Conservation (phyloP, 2,329 filamentous ascomycete genomes). For the Stagonosporopsis chrysanthemi region DNA sequence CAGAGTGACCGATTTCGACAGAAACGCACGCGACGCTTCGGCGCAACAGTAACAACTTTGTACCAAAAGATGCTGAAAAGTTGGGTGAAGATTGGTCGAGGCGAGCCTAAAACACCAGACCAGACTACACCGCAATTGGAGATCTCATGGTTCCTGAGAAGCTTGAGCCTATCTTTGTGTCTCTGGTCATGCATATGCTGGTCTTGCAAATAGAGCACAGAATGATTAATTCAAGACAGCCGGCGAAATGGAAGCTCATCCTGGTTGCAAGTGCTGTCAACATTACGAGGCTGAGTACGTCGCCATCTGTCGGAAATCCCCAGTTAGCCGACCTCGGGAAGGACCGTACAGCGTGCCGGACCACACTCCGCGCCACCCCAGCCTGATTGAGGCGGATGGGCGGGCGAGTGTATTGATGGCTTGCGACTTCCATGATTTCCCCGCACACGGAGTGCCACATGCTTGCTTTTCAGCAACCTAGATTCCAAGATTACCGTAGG, state of each 20-base stretch:
- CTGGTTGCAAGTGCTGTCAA: background rate
- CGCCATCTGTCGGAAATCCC: background rate
- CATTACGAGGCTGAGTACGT: background rate
- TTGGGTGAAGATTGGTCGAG: too few species aligned
- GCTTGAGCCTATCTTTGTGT: too few species aligned
- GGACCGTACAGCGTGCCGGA: constrained; percentile 12
- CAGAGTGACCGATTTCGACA: background rate
- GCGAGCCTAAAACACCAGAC: too few species aligned
- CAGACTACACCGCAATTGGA: too few species aligned
- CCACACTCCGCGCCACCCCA: constrained; percentile 10
- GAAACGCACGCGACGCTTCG: background rate
- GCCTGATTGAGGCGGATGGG: constrained; percentile 11
- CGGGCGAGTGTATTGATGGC: constrained; percentile 9
- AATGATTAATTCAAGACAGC: background rate
- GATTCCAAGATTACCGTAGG: background rate
- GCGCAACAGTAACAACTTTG: background rate
- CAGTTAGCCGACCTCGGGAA: constrained; percentile 6
- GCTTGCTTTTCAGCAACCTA: constrained; percentile 2
- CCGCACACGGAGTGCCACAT: constrained; percentile 5
- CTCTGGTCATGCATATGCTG: too few species aligned
- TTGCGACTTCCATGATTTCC: constrained; percentile 8
- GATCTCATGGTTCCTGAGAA: too few species aligned
- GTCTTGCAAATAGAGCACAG: too few species aligned
- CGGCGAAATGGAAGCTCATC: constrained; percentile 1
- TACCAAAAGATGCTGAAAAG: too few species aligned